Percentiles rank a stretch among this genome's conserved stretches.
Conservation (phyloP, 169 alveolate species). For the Eimeria acervulina region DNA sequence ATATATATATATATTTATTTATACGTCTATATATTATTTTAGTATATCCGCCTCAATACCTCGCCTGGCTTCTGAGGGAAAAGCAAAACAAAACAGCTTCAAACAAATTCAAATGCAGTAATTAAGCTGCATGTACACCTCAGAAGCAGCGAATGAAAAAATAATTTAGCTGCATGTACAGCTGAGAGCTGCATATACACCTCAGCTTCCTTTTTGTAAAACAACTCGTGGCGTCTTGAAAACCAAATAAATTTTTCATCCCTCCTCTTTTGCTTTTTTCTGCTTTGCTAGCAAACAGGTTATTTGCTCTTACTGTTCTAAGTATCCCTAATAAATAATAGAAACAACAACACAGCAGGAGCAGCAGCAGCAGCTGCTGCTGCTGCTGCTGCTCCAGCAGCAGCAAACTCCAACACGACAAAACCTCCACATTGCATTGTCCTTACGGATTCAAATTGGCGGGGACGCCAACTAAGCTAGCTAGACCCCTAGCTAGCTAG, state of each 20-base stretch:
- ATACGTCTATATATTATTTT: too few species aligned
- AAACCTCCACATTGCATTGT: background rate
- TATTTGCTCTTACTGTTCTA: background rate
- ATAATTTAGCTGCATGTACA: background rate
- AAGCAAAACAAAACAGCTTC: too few species aligned
- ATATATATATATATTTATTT: too few species aligned
- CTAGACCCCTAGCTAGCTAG: background rate
- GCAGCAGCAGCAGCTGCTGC: constrained; percentile 19
- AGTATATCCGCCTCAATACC: too few species aligned
- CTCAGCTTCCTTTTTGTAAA: background rate
- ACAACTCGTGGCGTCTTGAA: background rate
- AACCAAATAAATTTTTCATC: background rate
- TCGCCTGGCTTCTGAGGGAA: too few species aligned
- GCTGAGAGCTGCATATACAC: background rate
- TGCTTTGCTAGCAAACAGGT: background rate
- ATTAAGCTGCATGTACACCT: too few species aligned
- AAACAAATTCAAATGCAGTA: too few species aligned
- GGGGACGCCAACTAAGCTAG: background rate
- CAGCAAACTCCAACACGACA: background rate
- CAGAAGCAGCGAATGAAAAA: too few species aligned
- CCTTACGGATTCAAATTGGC: background rate
- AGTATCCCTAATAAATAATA: background rate
- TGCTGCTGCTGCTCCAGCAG: constrained; percentile 11
- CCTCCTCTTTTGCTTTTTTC: constrained; percentile 7
- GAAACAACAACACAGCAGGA: background rate